These are phyloP conservation scores for Flaveria sonorensis DNA, from an alignment of 129 eudicot genomes.

Conservation along the genomic window DNA sequence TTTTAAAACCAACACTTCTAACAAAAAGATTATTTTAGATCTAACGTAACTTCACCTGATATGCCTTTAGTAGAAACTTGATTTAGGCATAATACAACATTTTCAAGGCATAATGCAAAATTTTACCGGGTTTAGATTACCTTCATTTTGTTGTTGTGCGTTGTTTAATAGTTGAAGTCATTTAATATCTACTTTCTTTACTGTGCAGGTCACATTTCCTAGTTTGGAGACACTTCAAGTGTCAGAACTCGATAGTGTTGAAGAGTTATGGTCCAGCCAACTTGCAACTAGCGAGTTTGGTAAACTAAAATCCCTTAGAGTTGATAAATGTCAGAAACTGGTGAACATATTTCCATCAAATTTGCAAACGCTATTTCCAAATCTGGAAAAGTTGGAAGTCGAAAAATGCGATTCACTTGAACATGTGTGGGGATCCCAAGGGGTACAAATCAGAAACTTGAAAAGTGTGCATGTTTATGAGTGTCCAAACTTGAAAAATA, in stretches of 20 bases:
- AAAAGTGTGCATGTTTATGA: slow-evolving; percentile 26
- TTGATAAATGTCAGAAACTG: slow-evolving; percentile 35
- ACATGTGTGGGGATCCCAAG: slow-evolving; percentile 36
- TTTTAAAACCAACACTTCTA: no score
- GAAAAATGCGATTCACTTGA: slow-evolving; percentile 40
- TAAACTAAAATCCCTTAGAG: slow-evolving; percentile 33
- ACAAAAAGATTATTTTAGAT: no score
- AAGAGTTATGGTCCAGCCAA: slow-evolving; percentile 34
- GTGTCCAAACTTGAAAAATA: slow-evolving; percentile 30
- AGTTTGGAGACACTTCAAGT: slow-evolving; percentile 39
- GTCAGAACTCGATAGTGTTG: slow-evolving; percentile 42
- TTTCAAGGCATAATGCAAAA: no score
- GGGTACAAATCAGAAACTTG: slow-evolving; percentile 32
- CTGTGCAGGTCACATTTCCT: slow-evolving; percentile 34
- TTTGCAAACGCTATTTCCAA: slow-evolving; percentile 32
- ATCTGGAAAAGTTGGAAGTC: slow-evolving; percentile 37
- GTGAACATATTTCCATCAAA: slow-evolving; percentile 35
- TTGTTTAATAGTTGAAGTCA: neutral
- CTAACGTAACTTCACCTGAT: no score
- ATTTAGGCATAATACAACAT: no score
- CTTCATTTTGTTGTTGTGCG: neutral
- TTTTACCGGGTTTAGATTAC: no score
- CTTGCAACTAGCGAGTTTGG: slow-evolving; percentile 27
- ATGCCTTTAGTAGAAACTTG: no score
- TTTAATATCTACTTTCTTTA: neutral